phyloP scores from a whole-genome alignment of 2,329 filamentous ascomycete genomes.

The Cladosporium sphaerospermum region DNA sequence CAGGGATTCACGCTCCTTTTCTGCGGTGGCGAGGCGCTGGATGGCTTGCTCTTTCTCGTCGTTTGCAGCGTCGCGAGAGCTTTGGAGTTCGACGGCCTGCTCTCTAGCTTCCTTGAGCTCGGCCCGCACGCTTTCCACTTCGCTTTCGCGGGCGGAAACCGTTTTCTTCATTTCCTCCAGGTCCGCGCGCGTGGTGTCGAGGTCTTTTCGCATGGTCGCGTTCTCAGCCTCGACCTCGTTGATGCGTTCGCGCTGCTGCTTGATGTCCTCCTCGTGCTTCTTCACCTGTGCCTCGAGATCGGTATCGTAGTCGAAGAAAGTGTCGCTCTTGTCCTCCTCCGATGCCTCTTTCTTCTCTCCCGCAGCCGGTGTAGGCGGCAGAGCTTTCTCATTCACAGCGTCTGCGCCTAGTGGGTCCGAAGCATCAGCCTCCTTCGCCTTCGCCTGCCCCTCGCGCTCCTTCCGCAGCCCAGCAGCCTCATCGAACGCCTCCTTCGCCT shows the following conservation, averaged over 20 bases:
- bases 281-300: conserved; percentile 75
- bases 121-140: conserved; percentile 16
- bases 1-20: conserved; percentile 48
- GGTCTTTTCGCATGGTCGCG: conserved; percentile 60
- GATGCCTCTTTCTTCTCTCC: conserved; percentile 14
- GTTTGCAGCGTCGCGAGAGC: conserved; percentile 31
- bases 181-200: conserved; percentile 45
- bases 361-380: background rate
- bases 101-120: conserved; percentile 39
- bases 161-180: conserved; percentile 45
- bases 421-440: conserved; percentile 1
- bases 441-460: conserved; percentile 19
- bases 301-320: conserved; percentile 88
- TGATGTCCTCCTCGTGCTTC: conserved; percentile 63
- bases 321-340: conserved; percentile 48
- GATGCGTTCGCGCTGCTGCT: conserved; percentile 55
- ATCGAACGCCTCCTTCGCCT: conserved; percentile 54
- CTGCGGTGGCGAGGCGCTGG: conserved; percentile 19
- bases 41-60: conserved; percentile 36
- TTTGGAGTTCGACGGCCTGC: conserved; percentile 6
- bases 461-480: conserved; percentile 55
- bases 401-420: conserved; percentile 4
- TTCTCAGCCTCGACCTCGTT: conserved; percentile 65
- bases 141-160: conserved; percentile 17
- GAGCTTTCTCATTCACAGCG: conserved; percentile 17